phyloP scores from a whole-genome alignment of 2,329 filamentous ascomycete genomes.

The Fusarium sp. region DNA sequence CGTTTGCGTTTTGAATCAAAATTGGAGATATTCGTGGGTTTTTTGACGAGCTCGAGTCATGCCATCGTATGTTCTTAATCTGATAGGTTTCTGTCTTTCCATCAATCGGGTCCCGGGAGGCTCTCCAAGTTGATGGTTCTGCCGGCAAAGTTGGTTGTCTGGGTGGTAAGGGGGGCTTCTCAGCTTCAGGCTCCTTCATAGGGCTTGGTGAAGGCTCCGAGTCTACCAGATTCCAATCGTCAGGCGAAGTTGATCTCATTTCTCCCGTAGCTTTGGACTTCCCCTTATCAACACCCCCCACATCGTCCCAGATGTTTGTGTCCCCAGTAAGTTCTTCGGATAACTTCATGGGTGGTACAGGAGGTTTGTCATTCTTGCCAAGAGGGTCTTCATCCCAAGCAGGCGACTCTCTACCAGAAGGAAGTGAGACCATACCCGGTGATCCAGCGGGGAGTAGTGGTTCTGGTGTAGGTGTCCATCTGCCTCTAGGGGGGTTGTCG shows the following conservation, averaged over 20 bases:
- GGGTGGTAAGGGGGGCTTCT: slow-evolving; percentile 57
- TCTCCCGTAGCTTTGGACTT: slow-evolving; percentile 55
- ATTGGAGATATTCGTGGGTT: slow-evolving; percentile 85
- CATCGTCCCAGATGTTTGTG: slow-evolving; percentile 65
- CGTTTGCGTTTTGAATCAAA: slow-evolving; percentile 92
- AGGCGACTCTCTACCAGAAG: slow-evolving; percentile 55
- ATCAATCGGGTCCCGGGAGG: slow-evolving; percentile 59
- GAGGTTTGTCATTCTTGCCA: slow-evolving; percentile 46
- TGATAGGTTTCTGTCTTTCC: slow-evolving; percentile 83
- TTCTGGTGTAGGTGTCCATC: slow-evolving; percentile 51
- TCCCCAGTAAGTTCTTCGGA: slow-evolving; percentile 57
- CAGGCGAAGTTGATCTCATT: slow-evolving; percentile 45
- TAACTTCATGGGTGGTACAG: slow-evolving; percentile 44
- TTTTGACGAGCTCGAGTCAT: slow-evolving; percentile 71
- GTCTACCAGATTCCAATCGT: slow-evolving; percentile 68
- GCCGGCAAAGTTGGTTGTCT: slow-evolving; percentile 45
- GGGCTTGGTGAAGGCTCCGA: slow-evolving; percentile 52
- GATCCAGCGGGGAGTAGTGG: slow-evolving; percentile 46
- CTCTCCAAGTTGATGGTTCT: slow-evolving; percentile 52
- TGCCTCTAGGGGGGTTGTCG: slow-evolving; percentile 47
- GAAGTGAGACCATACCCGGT: slow-evolving; percentile 54
- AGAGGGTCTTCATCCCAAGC: slow-evolving; percentile 57
- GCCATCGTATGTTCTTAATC: slow-evolving; percentile 92
- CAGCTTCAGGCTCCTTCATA: slow-evolving; percentile 15
- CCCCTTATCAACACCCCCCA: slow-evolving; percentile 57